Conservation (phyloP, 2,329 filamentous ascomycete genomes). For the Fusarium annulatum region DNA sequence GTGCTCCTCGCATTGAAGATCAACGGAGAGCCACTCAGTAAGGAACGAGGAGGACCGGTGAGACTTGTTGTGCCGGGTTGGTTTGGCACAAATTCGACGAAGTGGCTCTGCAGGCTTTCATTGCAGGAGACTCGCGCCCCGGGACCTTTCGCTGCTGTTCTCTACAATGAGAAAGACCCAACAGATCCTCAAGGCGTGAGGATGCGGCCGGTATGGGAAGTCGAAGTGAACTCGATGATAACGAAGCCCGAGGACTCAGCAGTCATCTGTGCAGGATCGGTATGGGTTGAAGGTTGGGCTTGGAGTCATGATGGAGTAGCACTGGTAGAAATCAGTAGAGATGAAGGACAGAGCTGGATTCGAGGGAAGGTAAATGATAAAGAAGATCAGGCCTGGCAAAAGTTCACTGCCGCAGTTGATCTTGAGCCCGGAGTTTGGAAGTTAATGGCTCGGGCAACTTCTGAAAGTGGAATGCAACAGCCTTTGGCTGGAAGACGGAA, state of each 20-base stretch:
- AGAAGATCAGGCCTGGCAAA: neutral
- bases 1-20: neutral
- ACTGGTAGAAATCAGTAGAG: neutral
- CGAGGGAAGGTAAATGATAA: neutral
- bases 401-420: neutral
- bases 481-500: neutral
- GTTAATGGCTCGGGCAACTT: neutral
- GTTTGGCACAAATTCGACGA: slow-evolving; percentile 25
- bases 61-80: slow-evolving; percentile 17
- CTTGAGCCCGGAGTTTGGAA: neutral
- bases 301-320: neutral
- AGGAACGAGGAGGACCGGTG: slow-evolving; percentile 16
- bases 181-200: neutral
- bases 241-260: neutral
- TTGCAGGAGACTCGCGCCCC: neutral
- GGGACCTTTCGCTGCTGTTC: neutral
- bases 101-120: slow-evolving; percentile 12
- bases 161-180: slow-evolving; percentile 20
- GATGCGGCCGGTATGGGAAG: slow-evolving; percentile 16
- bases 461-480: neutral
- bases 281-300: neutral
- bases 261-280: neutral
- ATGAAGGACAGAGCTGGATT: neutral
- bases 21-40: neutral
- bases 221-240: slow-evolving; percentile 26